Evolutionary conservation across 768 basidiomycete genomes (phyloP), one percentile per base, ranked within the genome.

Genomic region (Austroboletus eburneus): DNA sequence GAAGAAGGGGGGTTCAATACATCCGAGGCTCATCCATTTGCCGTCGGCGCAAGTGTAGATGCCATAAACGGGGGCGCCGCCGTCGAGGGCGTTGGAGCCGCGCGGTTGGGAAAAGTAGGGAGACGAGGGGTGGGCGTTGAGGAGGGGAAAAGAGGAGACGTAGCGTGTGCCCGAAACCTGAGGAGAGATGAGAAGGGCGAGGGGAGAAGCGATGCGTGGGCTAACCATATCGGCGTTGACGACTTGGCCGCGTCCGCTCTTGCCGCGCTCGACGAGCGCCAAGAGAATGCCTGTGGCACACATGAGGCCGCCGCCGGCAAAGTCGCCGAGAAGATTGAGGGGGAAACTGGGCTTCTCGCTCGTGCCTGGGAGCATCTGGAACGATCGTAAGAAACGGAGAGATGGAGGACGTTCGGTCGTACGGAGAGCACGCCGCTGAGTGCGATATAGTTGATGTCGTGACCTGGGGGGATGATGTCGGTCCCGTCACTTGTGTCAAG

Each of bases 361-460:
- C 1, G 72, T 68, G 8, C 86, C 84, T 33, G 87, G 85, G 10
- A 88, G 71, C 73, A 88, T 79, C 81, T 88, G 37, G 7, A 8
- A n/a, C n/a, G n/a, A n/a, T n/a, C n/a, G n/a, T n/a, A n/a, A n/a
- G n/a, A n/a, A n/a, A n/a, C n/a, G n/a, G n/a, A n/a, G n/a, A n/a
- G n/a, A n/a, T n/a, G n/a, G n/a, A n/a, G n/a, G n/a, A n/a, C n/a
- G n/a, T n/a, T n/a, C n/a, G n/a, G 27, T 42, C 71, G 24, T 53
- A 87, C 86, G 9, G 85, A 78, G 9, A 91, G 66, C 3, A 85
- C 73, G 1, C 89, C 89, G 48, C 85, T 88, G 27, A 87, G 70
- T 14, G 89, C 88, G 12, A 90, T 74, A 60, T 90, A 91, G 62
- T 91, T 91, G 46, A 91, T 77, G 58, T 92, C 89, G 58, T 92